These are phyloP conservation scores for Boletus tomentosulus DNA, from an alignment of 768 basidiomycete genomes.

Conservation along the genomic window DNA sequence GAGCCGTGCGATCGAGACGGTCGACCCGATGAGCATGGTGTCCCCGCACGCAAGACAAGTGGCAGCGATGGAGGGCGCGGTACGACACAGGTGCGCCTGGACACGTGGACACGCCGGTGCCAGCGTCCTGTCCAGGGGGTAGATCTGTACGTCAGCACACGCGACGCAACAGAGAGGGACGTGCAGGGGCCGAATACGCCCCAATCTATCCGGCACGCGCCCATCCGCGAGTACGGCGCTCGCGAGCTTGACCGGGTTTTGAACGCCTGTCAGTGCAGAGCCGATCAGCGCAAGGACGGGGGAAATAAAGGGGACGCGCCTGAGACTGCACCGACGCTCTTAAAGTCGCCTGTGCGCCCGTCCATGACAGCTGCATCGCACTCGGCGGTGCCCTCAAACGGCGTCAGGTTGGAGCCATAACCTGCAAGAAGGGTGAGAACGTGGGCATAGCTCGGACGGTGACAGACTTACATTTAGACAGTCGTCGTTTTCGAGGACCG, in stretches of 20 bases:
- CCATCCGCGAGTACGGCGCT: slow-evolving; percentile 53
- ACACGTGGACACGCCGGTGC: slow-evolving; percentile 33
- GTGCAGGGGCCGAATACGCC: slow-evolving; percentile 69
- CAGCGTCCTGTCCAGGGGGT: slow-evolving; percentile 57
- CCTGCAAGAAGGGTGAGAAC: slow-evolving; percentile 35
- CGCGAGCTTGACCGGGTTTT: slow-evolving; percentile 67
- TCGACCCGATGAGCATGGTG: slow-evolving; percentile 46
- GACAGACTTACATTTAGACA: slow-evolving; percentile 61
- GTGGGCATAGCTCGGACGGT: background rate
- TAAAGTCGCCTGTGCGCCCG: slow-evolving; percentile 49
- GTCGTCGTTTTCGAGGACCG: slow-evolving; percentile 30
- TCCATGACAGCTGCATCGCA: slow-evolving; percentile 79
- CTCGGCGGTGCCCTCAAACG: slow-evolving; percentile 66
- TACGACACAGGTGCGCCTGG: slow-evolving; percentile 23
- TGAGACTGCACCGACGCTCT: slow-evolving; percentile 69
- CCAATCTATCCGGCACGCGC: slow-evolving; percentile 44
- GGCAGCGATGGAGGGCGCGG: slow-evolving; percentile 56
- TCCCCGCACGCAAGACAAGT: slow-evolving; percentile 46
- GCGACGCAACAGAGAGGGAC: slow-evolving; percentile 14
- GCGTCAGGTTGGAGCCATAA: slow-evolving; percentile 78
- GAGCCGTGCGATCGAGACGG: slow-evolving; percentile 26
- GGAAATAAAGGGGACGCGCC: slow-evolving; percentile 35
- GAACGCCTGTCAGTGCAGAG: slow-evolving; percentile 43
- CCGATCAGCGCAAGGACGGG: background rate
- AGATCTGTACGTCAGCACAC: no score